Evolutionary conservation across 169 alveolate species (phyloP).

Genomic region (Amoebophrya sp.): DNA sequence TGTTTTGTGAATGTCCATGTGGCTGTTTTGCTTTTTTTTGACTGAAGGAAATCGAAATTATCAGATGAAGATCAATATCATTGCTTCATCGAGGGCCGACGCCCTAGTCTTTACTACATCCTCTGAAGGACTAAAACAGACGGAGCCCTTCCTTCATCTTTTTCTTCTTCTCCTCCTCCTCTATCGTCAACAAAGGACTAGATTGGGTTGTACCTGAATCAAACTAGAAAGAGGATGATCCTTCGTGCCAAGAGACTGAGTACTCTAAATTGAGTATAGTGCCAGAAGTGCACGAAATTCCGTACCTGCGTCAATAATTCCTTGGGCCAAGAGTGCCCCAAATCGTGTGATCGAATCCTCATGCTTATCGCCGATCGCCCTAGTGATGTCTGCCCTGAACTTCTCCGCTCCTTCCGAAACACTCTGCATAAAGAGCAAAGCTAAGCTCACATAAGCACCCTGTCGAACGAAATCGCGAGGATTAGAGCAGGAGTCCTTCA

Average conservation of each 20-base stretch:
- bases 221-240: not conserved
- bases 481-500: too few relatives aligned
- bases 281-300: too few relatives aligned
- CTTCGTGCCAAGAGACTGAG: not conserved
- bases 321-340: slow-evolving; percentile 87
- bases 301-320: slow-evolving; percentile 84
- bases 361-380: slow-evolving; percentile 80
- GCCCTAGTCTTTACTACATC: too few relatives aligned
- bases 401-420: slow-evolving; percentile 54
- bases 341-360: slow-evolving; percentile 87
- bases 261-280: too few relatives aligned
- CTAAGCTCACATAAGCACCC: slow-evolving; percentile 42
- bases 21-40: too few relatives aligned
- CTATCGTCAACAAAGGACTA: slow-evolving; percentile 64
- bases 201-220: not conserved
- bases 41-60: too few relatives aligned
- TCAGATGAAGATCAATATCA: too few relatives aligned
- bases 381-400: slow-evolving; percentile 68
- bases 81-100: too few relatives aligned
- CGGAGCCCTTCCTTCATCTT: not conserved
- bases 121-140: not conserved
- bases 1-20: too few relatives aligned
- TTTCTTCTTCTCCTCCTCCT: slow-evolving; percentile 35
- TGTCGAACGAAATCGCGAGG: too few relatives aligned
- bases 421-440: slow-evolving; percentile 58